Percentiles rank a stretch among this genome's conserved stretches.
These are phyloP conservation scores for Candida incommunis DNA, from an alignment of 805 yeast species.

Conservation along the genomic window DNA sequence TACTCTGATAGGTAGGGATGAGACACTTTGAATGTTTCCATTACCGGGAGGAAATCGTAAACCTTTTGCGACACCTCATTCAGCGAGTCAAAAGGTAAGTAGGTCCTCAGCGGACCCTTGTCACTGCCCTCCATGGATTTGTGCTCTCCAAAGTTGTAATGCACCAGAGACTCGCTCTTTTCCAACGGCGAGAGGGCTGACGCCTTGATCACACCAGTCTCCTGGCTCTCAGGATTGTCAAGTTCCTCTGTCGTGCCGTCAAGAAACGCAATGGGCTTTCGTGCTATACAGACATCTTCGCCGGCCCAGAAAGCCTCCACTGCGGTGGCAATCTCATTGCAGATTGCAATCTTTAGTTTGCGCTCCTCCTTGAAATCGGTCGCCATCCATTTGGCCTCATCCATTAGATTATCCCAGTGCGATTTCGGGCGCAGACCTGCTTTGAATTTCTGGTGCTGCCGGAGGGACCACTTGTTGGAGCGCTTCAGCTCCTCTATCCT, in stretches of 20 bases:
- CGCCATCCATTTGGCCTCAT: slow-evolving; percentile 78
- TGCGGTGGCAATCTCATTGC: slow-evolving; percentile 56
- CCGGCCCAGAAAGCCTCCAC: slow-evolving; percentile 78
- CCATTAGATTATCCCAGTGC: slow-evolving; percentile 61
- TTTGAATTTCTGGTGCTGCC: slow-evolving; percentile 60
- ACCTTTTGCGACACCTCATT: slow-evolving; percentile 3
- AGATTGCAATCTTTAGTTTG: slow-evolving; percentile 56
- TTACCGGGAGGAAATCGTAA: neutral
- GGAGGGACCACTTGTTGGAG: slow-evolving; percentile 76
- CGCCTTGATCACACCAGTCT: slow-evolving; percentile 4
- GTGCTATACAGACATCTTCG: slow-evolving; percentile 42
- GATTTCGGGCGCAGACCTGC: slow-evolving; percentile 47
- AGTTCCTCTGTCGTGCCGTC: slow-evolving; percentile 6
- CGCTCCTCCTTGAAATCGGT: slow-evolving; percentile 59
- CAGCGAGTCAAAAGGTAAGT: neutral
- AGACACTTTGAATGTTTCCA: neutral
- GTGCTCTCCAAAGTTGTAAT: slow-evolving; percentile 6
- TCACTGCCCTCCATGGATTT: slow-evolving; percentile 6
- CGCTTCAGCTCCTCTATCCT: slow-evolving; percentile 86
- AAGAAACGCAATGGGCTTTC: slow-evolving; percentile 29
- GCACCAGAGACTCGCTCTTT: neutral
- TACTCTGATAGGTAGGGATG: slow-evolving; percentile 3
- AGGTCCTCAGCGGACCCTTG: neutral
- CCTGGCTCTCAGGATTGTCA: slow-evolving; percentile 5
- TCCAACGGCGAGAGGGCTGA: neutral